These are phyloP conservation scores for Blastobotrys indianensis DNA, from an alignment of 1,139 yeast species.

Conservation along the genomic window DNA sequence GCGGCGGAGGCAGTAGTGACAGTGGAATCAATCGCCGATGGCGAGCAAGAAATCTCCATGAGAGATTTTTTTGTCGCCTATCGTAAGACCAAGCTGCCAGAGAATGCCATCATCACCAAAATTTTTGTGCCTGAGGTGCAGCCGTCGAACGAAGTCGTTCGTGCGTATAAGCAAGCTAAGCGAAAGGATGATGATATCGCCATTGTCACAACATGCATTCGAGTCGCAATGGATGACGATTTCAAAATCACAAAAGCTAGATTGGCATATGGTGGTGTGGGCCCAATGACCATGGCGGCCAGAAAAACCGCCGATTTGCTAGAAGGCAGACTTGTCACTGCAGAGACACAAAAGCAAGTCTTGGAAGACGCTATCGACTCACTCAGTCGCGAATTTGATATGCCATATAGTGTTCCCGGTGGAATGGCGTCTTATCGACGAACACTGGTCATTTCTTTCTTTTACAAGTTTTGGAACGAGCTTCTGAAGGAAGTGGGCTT, in stretches of 20 bases:
- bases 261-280: slow-evolving; percentile 43
- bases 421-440: slow-evolving; percentile 43
- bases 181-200: slow-evolving; percentile 46
- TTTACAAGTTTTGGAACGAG: slow-evolving; percentile 39
- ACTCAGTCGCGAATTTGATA: slow-evolving; percentile 34
- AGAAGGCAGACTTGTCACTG: slow-evolving; percentile 25
- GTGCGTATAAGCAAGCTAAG: slow-evolving; percentile 41
- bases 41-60: slow-evolving; percentile 30
- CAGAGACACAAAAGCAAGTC: slow-evolving; percentile 21
- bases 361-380: slow-evolving; percentile 30
- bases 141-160: slow-evolving; percentile 33
- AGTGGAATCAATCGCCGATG: slow-evolving; percentile 31
- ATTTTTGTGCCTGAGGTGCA: slow-evolving; percentile 38
- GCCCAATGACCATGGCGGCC: slow-evolving; percentile 40
- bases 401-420: slow-evolving; percentile 42
- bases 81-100: slow-evolving; percentile 37
- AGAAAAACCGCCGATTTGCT: slow-evolving; percentile 32
- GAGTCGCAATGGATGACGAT: slow-evolving; percentile 24
- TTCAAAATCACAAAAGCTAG: slow-evolving; percentile 28
- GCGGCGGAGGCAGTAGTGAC: slow-evolving; percentile 38
- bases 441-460: slow-evolving; percentile 40
- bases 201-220: slow-evolving; percentile 40
- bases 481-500: slow-evolving; percentile 18
- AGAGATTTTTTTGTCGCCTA: slow-evolving; percentile 40
- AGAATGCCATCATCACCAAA: slow-evolving; percentile 33